Base-by-base conservation (phyloP, 768 basidiomycete genomes). In the Naganishia antarctica region DNA sequence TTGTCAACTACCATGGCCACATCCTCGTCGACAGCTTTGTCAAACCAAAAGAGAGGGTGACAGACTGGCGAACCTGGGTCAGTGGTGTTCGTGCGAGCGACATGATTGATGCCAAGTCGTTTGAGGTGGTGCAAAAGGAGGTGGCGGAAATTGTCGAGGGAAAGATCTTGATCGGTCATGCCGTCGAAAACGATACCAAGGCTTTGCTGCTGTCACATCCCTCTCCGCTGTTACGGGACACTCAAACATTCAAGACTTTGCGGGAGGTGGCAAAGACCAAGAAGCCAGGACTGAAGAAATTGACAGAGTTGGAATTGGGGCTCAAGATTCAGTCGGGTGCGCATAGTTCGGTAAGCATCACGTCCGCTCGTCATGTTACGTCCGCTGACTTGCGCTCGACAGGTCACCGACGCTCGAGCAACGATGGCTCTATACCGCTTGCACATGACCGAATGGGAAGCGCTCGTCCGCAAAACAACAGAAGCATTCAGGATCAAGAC, bases 331-430 rank as follows among this genome's bases (percentile, higher is more conserved):
- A 98, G 75, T 77, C 79, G 23, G 92, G 91, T 9, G 90, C 96
- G 70, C 94, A 98, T 75, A 89, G 84, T 34, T 92, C 90, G 77
- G 93, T 93, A 74, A 61, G 88, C 81, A 9, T 25, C 41, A 26
- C 37, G 51, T 44, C 37, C 23, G 11, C 7, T 29, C 62, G 29
- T 16, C 51, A 1, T 6, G 26, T 8, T 29, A 21, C 32, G 41
- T 18, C 31, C 11, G 32, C 46, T 47, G 57, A 45, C 13, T 43
- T 6, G 26, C 26, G 13, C 18, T 13, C 18, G 2, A 37, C 34
- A 96, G 93, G 86, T 97, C 4, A 89, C 84, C 18, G 93, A 98
- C 74, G 91, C 93, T 0, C 83, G 93, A 58, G 94, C 93, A 0
- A 89, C 92, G 0, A 96, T 99, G 91, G 93, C 91, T 0, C 80